Conservation (phyloP, 2,329 filamentous ascomycete genomes). For the Ophiocordyceps australis region DNA sequence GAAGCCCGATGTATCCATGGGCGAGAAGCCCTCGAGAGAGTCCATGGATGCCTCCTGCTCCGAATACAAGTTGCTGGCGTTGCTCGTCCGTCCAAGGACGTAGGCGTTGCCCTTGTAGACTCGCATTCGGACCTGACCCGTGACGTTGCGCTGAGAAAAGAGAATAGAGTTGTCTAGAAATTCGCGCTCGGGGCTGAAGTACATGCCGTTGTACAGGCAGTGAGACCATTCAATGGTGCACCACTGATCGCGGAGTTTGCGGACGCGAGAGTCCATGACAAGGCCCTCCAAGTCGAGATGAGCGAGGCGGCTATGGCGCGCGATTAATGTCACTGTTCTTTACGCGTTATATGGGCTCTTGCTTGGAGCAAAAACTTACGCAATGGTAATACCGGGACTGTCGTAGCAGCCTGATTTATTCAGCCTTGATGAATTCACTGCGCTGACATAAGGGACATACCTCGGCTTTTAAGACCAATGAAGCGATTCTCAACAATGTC, state of each 20-base stretch:
- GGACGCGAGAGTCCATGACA: slow-evolving; percentile 34
- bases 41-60: slow-evolving; percentile 32
- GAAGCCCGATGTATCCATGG: slow-evolving; percentile 41
- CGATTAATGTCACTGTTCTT: slow-evolving; percentile 1
- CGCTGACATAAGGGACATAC: background rate
- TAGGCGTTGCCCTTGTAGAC: slow-evolving; percentile 30
- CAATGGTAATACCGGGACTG: slow-evolving; percentile 6
- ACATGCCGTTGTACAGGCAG: slow-evolving; percentile 29
- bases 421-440: slow-evolving; percentile 8
- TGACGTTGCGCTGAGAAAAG: slow-evolving; percentile 24
- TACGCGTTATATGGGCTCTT: background rate
- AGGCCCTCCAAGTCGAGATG: slow-evolving; percentile 34
- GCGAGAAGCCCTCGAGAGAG: slow-evolving; percentile 23
- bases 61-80: slow-evolving; percentile 30
- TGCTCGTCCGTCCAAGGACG: slow-evolving; percentile 23
- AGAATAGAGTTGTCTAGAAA: slow-evolving; percentile 40
- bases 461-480: slow-evolving; percentile 1
- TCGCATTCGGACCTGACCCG: slow-evolving; percentile 7
- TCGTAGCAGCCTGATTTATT: slow-evolving; percentile 8
- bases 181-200: slow-evolving; percentile 30
- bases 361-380: background rate
- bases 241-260: slow-evolving; percentile 33
- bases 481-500: slow-evolving; percentile 28
- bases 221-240: slow-evolving; percentile 24
- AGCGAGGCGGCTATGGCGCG: too few species aligned